phyloP scores from a whole-genome alignment of 495 filamentous ascomycete genomes.

The Bacidia gigantensis region DNA sequence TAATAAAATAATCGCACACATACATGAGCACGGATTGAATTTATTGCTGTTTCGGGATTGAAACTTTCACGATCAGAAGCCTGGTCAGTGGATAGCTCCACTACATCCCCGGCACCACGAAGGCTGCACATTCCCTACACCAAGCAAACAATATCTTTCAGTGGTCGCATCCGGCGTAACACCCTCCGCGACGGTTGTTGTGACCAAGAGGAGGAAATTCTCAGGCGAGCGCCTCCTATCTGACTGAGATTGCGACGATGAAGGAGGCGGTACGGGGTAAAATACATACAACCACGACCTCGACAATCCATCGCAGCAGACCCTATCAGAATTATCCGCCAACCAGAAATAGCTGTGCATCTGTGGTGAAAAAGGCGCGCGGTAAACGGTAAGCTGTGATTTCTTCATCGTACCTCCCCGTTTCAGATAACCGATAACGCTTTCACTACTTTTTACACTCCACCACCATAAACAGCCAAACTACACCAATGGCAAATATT shows the following conservation, averaged over 20 bases:
- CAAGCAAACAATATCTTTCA: not conserved
- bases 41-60: too few species aligned
- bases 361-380: constrained; percentile 5
- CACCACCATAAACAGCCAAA: not conserved
- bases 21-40: too few species aligned
- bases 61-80: not conserved
- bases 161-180: too few species aligned
- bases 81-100: not conserved
- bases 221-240: not conserved
- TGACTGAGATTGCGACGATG: not conserved
- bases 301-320: constrained; percentile 4
- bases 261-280: not conserved
- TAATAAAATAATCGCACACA: too few species aligned
- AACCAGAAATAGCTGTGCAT: not conserved
- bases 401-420: not conserved
- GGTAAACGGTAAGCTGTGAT: constrained; percentile 15
- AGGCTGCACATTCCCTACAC: not conserved
- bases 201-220: not conserved
- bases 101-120: not conserved
- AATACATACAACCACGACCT: not conserved
- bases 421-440: constrained; percentile 3
- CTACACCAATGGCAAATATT: not conserved
- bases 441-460: not conserved
- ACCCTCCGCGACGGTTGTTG: not conserved
- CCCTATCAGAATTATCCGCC: not conserved